Conservation (phyloP, 1,139 yeast species). For the Candida buenavistaensis region DNA sequence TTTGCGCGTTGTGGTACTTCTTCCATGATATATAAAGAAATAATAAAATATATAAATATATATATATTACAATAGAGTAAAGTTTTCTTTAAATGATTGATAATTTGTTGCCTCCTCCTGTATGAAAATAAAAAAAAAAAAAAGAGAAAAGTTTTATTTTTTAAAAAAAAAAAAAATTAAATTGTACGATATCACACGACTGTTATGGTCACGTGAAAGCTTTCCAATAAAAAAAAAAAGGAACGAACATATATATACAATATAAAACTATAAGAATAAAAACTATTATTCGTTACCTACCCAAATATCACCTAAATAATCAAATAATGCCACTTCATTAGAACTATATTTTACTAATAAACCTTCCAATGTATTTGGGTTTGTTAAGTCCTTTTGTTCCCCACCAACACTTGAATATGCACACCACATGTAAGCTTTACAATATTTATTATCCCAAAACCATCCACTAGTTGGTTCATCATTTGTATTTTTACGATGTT, state of each 20-base stretch:
- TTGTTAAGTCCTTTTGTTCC: slow-evolving; percentile 20
- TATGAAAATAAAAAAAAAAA: no score
- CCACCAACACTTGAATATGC: slow-evolving; percentile 45
- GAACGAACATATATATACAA: neutral
- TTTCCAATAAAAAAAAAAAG: neutral
- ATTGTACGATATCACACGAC: neutral
- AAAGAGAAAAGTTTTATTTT: neutral
- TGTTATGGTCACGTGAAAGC: neutral
- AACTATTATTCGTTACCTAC: slow-evolving; percentile 27
- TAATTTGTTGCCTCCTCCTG: no score
- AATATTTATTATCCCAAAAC: slow-evolving; percentile 26
- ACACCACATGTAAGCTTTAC: slow-evolving; percentile 46
- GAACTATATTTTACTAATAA: slow-evolving; percentile 24
- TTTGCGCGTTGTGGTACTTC: slow-evolving; percentile 31
- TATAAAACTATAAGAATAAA: neutral
- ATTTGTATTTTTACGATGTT: slow-evolving; percentile 21
- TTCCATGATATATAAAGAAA: neutral
- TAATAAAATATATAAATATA: no score
- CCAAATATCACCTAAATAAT: slow-evolving; percentile 37
- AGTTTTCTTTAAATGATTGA: no score
- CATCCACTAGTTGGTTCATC: slow-evolving; percentile 35
- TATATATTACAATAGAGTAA: no score
- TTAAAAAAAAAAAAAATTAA: no score
- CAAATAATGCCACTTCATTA: slow-evolving; percentile 21
- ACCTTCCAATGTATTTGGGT: slow-evolving; percentile 27